Evolutionary conservation across 345 rosid genomes (phyloP).

Genomic region (Eucalyptus pauciflora): DNA sequence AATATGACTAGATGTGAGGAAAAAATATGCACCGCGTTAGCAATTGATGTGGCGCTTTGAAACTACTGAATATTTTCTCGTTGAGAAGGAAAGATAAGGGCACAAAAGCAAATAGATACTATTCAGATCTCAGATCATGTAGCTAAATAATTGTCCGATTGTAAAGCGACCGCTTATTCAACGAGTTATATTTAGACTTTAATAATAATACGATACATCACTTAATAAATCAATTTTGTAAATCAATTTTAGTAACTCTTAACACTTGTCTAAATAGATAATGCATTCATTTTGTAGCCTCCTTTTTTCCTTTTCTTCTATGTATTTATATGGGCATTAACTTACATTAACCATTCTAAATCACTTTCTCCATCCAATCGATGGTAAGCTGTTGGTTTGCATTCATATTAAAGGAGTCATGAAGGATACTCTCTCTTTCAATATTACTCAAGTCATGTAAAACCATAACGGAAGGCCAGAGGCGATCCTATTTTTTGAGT

Average conservation of each 20-base stretch:
- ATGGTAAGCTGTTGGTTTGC: neutral
- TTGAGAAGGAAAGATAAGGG: neutral
- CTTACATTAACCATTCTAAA: neutral
- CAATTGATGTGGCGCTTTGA: accelerated
- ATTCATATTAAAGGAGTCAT: neutral
- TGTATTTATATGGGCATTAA: neutral
- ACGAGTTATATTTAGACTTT: neutral
- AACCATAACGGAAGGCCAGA: neutral
- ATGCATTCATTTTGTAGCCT: neutral
- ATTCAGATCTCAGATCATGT: neutral
- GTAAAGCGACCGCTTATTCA: neutral
- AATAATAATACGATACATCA: neutral
- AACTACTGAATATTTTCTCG: neutral
- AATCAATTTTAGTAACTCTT: neutral
- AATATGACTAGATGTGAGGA: neutral
- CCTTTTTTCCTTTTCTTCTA: neutral
- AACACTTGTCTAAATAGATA: neutral
- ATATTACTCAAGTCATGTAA: neutral
- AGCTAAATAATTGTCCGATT: neutral
- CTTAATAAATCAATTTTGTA: neutral
- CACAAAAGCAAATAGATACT: neutral
- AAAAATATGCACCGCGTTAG: accelerated
- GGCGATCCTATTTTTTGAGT: neutral
- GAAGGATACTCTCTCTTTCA: neutral
- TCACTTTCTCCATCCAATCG: accelerated